These are phyloP conservation scores for Fusarium multiceps DNA, from an alignment of 2,329 filamentous ascomycete genomes.

Conservation along the genomic window DNA sequence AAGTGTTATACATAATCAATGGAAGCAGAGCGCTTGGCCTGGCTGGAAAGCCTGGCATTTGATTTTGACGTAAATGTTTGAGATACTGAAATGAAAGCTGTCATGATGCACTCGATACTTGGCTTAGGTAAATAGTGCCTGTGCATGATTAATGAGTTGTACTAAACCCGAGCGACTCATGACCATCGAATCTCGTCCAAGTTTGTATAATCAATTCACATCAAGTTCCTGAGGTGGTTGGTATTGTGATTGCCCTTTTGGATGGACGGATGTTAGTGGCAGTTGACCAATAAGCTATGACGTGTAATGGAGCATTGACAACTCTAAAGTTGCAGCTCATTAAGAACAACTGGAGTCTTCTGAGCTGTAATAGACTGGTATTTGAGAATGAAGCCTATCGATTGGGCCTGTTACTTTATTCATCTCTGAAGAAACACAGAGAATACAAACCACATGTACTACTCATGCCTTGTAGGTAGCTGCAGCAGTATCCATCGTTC, in stretches of 20 bases:
- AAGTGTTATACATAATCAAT: constrained; percentile 48
- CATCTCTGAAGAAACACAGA: neutral
- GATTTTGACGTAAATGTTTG: constrained; percentile 22
- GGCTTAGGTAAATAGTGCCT: constrained; percentile 24
- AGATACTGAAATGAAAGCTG: constrained; percentile 37
- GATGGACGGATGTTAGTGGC: neutral
- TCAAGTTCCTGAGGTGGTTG: neutral
- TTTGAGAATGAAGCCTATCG: neutral
- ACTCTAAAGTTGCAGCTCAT: neutral
- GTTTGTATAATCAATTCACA: neutral
- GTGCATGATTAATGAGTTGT: neutral
- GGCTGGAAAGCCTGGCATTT: constrained; percentile 27
- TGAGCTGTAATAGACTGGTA: neutral
- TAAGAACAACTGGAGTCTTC: neutral
- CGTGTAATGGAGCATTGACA: neutral
- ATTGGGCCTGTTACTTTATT: neutral
- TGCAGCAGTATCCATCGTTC: neutral
- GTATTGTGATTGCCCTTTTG: neutral
- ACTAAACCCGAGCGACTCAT: neutral
- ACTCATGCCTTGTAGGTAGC: neutral
- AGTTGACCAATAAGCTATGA: constrained; percentile 16
- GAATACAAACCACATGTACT: neutral
- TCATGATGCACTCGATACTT: constrained; percentile 38
- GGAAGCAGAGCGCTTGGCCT: constrained; percentile 36
- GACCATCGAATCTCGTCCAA: neutral